phyloP scores from a whole-genome alignment of 352 stramenopile species.

The Phytophthora pistaciae region DNA sequence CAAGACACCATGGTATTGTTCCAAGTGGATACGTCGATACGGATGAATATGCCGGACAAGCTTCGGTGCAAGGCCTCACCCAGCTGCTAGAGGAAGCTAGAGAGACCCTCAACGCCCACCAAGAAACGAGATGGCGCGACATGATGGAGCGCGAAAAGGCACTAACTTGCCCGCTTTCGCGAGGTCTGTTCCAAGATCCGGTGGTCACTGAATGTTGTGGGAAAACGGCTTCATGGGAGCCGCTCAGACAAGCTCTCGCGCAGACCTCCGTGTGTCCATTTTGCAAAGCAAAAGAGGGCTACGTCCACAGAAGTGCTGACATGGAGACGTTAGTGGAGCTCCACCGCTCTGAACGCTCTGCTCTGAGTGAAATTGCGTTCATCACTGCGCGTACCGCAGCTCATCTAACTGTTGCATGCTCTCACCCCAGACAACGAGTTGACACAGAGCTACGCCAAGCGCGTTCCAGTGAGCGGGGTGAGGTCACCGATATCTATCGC shows the following conservation, averaged over 20 bases:
- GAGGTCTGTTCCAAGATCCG: slow-evolving; percentile 2
- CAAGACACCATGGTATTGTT: background rate
- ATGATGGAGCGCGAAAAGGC: background rate
- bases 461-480: background rate
- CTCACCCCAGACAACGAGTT: background rate
- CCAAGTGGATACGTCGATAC: background rate
- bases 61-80: background rate
- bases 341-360: background rate
- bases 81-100: background rate
- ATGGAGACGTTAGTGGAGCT: background rate
- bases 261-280: background rate
- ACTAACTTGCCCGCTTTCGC: background rate
- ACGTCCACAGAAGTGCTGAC: background rate
- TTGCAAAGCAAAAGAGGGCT: background rate
- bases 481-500: background rate
- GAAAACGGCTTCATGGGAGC: slow-evolving; percentile 2
- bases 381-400: background rate
- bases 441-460: background rate
- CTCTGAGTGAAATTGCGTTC: background rate
- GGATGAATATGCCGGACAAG: background rate
- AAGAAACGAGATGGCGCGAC: background rate
- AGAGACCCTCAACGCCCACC: background rate
- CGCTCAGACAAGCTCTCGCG: background rate
- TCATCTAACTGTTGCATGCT: background rate
- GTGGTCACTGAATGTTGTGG: slow-evolving; percentile 6